phyloP scores from a whole-genome alignment of 2,329 filamentous ascomycete species.

The Colletotrichum tropicale region DNA sequence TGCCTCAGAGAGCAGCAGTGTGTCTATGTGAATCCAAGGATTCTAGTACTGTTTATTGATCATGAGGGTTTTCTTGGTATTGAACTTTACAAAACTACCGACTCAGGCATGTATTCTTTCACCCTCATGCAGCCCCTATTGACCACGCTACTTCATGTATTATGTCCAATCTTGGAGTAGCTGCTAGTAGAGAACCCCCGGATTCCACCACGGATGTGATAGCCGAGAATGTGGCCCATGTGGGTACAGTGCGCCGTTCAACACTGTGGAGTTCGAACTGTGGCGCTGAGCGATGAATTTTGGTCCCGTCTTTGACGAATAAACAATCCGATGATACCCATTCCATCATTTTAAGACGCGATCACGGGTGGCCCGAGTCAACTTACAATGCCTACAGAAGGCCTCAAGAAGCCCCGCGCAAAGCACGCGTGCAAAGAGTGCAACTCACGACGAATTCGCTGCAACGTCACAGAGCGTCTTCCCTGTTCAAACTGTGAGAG shows the following conservation, averaged over 20 bases:
- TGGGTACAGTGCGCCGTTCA: background rate
- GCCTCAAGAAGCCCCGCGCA: slow-evolving; percentile 20
- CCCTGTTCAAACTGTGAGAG: slow-evolving; percentile 24
- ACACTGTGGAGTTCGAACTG: background rate
- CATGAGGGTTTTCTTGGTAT: too few species aligned
- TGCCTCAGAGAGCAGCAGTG: too few species aligned
- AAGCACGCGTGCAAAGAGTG: slow-evolving; percentile 26
- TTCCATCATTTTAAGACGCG: background rate
- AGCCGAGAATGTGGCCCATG: background rate
- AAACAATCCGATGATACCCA: background rate
- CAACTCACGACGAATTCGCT: slow-evolving; percentile 24
- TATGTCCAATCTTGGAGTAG: background rate
- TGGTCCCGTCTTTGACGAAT: background rate
- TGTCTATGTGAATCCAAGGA: too few species aligned
- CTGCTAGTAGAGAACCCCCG: background rate
- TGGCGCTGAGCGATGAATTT: background rate
- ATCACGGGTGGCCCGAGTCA: background rate
- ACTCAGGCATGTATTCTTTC: too few species aligned
- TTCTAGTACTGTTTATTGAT: too few species aligned
- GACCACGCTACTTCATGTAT: too few species aligned
- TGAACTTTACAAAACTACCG: too few species aligned
- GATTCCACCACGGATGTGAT: background rate
- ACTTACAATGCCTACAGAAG: background rate
- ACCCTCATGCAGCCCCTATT: too few species aligned
- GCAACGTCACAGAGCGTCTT: slow-evolving; percentile 23